phyloP scores from a whole-genome alignment of 331 rosid genomes.

The Stylosanthes scabra region DNA sequence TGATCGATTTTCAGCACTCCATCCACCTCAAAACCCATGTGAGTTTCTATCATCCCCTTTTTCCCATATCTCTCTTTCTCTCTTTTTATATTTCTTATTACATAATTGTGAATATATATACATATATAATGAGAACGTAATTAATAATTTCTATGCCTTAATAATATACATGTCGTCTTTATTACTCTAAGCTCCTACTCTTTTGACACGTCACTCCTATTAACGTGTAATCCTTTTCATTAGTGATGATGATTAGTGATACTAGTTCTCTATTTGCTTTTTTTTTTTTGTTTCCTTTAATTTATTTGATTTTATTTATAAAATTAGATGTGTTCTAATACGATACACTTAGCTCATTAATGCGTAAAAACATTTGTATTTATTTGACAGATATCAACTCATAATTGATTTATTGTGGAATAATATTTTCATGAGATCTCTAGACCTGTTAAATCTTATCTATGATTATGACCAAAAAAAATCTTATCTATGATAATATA shows the following conservation, averaged over 20 bases:
- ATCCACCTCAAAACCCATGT: conserved; percentile 91
- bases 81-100: conserved; percentile 1
- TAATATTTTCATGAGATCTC: no score
- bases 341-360: no score
- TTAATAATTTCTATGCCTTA: conserved; percentile 9
- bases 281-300: background rate
- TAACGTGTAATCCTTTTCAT: background rate
- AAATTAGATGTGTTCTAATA: no score
- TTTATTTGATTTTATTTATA: background rate
- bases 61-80: conserved; percentile 41
- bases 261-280: background rate
- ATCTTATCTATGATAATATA: no score
- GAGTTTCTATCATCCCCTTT: conserved; percentile 67
- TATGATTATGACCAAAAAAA: no score
- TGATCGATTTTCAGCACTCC: conserved; percentile 65
- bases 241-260: background rate
- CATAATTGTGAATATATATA: no score
- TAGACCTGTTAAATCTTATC: no score
- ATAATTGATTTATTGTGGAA: no score
- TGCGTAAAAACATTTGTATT: no score
- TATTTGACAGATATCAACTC: no score
- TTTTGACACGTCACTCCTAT: conserved; percentile 28
- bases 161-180: conserved; percentile 40
- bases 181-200: conserved; percentile 49
- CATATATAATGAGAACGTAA: conserved; percentile 27